Percentiles rank a stretch among this genome's conserved stretches.
These are phyloP conservation scores for Takashimella koratensis DNA, from an alignment of 1,284 basidiomycete genomes.

Conservation along the genomic window DNA sequence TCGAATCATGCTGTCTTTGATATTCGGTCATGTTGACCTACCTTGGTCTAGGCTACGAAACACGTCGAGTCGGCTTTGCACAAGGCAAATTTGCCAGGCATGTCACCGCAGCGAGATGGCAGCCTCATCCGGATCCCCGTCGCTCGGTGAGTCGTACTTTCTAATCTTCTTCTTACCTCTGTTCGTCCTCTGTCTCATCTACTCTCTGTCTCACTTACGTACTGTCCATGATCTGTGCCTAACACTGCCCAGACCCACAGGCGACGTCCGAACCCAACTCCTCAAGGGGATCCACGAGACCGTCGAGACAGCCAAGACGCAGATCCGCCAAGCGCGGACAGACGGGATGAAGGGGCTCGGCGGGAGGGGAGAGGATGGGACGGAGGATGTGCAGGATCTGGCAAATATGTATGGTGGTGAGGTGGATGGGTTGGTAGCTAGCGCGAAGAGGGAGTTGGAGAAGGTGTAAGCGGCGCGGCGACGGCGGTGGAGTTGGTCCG, in stretches of 20 bases:
- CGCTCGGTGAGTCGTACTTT: constrained; percentile 22
- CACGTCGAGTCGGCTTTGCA: constrained; percentile 44
- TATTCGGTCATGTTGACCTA: not conserved
- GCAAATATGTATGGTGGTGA: constrained; percentile 36
- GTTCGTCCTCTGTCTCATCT: not conserved
- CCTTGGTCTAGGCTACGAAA: constrained; percentile 28
- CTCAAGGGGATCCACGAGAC: constrained; percentile 29
- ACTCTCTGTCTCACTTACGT: no score
- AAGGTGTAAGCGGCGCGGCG: constrained; percentile 31
- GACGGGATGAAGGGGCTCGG: constrained; percentile 44
- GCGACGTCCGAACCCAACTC: constrained; percentile 38
- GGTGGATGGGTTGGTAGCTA: constrained; percentile 34
- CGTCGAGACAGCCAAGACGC: constrained; percentile 44
- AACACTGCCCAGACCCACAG: constrained; percentile 42
- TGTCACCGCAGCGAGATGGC: constrained; percentile 38
- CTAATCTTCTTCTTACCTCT: no score
- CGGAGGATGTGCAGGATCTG: constrained; percentile 41
- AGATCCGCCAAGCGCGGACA: constrained; percentile 39
- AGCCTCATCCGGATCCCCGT: constrained; percentile 41
- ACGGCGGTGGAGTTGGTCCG: no score
- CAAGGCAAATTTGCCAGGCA: constrained; percentile 46
- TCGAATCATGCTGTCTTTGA: not conserved
- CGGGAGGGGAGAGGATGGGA: constrained; percentile 33
- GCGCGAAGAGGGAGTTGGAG: constrained; percentile 48
- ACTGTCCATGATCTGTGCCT: not conserved